Evolutionary conservation across 2,329 filamentous ascomycete genomes (phyloP).

Genomic region (Triangularia verruculosa): DNA sequence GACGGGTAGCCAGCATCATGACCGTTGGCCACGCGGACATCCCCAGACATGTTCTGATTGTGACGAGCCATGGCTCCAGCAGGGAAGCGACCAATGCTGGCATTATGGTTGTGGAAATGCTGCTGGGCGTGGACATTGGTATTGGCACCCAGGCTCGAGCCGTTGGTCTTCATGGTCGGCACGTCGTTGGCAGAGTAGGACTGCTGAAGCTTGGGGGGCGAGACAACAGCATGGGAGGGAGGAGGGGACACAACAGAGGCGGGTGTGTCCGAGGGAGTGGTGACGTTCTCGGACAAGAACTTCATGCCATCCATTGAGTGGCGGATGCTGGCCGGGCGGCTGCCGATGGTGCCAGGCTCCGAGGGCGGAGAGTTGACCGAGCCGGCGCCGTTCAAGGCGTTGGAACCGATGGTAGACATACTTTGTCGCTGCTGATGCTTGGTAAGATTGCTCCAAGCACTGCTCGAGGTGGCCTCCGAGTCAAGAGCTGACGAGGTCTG

Average conservation of each 20-base stretch:
- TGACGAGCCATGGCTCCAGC: slow-evolving; percentile 65
- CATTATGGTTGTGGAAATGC: slow-evolving; percentile 74
- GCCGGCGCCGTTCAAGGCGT: slow-evolving; percentile 39
- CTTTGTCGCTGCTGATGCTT: slow-evolving; percentile 67
- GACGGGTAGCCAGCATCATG: slow-evolving; percentile 55
- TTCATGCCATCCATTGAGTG: slow-evolving; percentile 57
- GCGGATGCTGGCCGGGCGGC: slow-evolving; percentile 49
- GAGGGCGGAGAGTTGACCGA: slow-evolving; percentile 34
- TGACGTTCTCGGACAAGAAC: slow-evolving; percentile 46
- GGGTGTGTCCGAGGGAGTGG: slow-evolving; percentile 36
- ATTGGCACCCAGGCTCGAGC: slow-evolving; percentile 42
- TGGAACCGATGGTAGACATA: slow-evolving; percentile 45
- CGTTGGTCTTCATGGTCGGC: slow-evolving; percentile 74
- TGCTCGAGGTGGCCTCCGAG: slow-evolving; percentile 48
- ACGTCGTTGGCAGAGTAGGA: slow-evolving; percentile 91
- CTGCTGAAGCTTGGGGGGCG: slow-evolving; percentile 73
- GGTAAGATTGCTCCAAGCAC: slow-evolving; percentile 61
- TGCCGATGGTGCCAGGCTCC: slow-evolving; percentile 47
- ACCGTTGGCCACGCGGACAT: slow-evolving; percentile 39
- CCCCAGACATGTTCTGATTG: slow-evolving; percentile 66
- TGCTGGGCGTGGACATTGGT: slow-evolving; percentile 60
- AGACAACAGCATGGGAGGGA: slow-evolving; percentile 52
- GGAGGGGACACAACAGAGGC: slow-evolving; percentile 44
- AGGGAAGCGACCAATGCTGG: slow-evolving; percentile 76
- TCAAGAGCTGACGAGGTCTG: slow-evolving; percentile 77